These are phyloP conservation scores for Thalassiosira delicatula DNA, from an alignment of 352 stramenopile species.

Conservation along the genomic window DNA sequence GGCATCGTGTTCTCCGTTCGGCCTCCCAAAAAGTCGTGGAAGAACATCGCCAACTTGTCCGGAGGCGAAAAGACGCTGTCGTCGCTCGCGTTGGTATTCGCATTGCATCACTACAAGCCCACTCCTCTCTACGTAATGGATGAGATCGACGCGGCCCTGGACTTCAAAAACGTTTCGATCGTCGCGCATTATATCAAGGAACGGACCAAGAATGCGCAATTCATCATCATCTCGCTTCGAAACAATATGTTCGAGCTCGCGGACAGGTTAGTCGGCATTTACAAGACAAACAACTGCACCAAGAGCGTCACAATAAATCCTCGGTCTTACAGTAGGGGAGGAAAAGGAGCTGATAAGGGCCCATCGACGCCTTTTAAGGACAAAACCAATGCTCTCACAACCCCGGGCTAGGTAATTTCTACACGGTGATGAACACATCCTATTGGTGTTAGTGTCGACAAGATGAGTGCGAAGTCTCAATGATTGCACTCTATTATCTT, in stretches of 20 bases:
- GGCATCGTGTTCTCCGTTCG: conserved; percentile 99
- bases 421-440: conserved; percentile 7
- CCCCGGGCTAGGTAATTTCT: conserved; percentile 23
- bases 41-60: conserved; percentile 99
- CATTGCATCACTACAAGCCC: conserved; percentile 99
- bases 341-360: conserved; percentile 18
- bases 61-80: conserved; percentile 99
- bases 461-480: too few relatives aligned
- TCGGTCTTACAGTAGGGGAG: conserved; percentile 74
- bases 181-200: conserved; percentile 99
- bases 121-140: conserved; percentile 99
- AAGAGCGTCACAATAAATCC: conserved; percentile 99
- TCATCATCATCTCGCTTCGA: conserved; percentile 99
- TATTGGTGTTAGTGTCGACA: too few relatives aligned
- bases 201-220: conserved; percentile 98
- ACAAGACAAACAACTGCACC: conserved; percentile 99
- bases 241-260: conserved; percentile 99
- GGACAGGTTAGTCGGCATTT: conserved; percentile 98
- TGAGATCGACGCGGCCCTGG: conserved; percentile 89
- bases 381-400: conserved; percentile 38
- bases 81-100: conserved; percentile 99
- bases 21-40: conserved; percentile 99
- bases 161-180: conserved; percentile 99
- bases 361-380: conserved; percentile 44
- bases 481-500: too few relatives aligned